Evolutionary conservation across 1,139 yeast species (phyloP), one percentile per base, ranked within the genome.

Genomic region (Entelexis sorbosivorans): DNA sequence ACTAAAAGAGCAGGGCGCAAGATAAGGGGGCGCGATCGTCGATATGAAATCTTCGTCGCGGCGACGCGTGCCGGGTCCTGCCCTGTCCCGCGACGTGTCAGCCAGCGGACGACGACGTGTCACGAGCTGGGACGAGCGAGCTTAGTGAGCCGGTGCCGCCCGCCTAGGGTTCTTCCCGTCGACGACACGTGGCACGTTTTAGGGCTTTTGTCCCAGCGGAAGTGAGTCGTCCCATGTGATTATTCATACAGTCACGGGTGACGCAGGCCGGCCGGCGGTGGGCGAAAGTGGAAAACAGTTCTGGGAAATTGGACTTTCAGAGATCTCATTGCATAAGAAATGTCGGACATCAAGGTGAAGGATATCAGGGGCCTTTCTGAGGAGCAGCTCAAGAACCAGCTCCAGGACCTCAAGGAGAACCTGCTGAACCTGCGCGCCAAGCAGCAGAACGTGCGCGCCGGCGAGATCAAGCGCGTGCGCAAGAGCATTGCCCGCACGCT

Each of bases 401-500:
- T 91, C 73, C 82, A 82, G 42, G 96, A 88, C 74, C 83, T 88
- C 74, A 91, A 89, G 84, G 87, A 87, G 77, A 96, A 89, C 76
- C 84, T 91, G 72, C 91, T 96, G 69, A 77, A 81, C 73, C 84
- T 91, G 75, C 89, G 88, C 77, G 96, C 88, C 71, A 96, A 91
- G 79, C 87, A 89, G 75, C 78, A 85, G 73, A 81, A 86, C 72
- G 84, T 63, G 53, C 63, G 64, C 76, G 74, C 94, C 87, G 74
- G 84, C 87, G 69, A 85, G 79, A 88, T 91, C 77, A 64, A 66
- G 61, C 84, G 89, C 64, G 96, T 89, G 71, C 87, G 97, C 82
- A 91, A 89, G 81, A 82, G 87, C 79, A 91, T 91, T 74, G 98
- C 98, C 69, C 88, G 93, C 75, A 95, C 89, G 68, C 84, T 91